Evolutionary conservation across 257 asterid genomes (phyloP).

Genomic region (Solanum commersonii): DNA sequence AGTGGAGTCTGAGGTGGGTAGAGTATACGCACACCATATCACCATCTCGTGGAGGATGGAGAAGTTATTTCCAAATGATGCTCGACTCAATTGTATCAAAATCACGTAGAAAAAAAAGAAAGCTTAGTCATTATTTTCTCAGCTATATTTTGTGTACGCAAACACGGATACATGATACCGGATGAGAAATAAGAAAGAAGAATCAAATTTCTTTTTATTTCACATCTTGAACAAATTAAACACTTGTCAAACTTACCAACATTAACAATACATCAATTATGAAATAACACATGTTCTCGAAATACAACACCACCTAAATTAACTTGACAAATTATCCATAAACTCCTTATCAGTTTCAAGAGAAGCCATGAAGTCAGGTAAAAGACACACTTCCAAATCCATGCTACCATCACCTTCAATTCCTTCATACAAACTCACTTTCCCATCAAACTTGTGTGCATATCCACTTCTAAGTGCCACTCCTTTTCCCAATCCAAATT

Average conservation of each 20-base stretch:
- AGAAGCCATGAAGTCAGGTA: conserved; percentile 12
- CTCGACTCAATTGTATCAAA: background rate
- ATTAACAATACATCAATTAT: background rate
- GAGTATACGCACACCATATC: background rate
- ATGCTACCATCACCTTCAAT: conserved; percentile 21
- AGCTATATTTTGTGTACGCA: background rate
- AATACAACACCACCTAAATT: background rate
- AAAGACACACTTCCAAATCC: conserved; percentile 25
- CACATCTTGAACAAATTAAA: background rate
- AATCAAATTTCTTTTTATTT: background rate
- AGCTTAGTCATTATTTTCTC: too few relatives aligned
- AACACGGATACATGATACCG: background rate
- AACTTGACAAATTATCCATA: background rate
- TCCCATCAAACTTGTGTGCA: conserved; percentile 24
- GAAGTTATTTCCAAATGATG: too few relatives aligned
- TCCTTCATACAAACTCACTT: conserved; percentile 11
- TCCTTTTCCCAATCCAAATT: conserved; percentile 31
- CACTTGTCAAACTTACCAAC: background rate
- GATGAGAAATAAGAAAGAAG: background rate
- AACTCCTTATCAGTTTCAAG: conserved; percentile 23
- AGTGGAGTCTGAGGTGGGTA: fast-evolving
- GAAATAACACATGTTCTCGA: background rate
- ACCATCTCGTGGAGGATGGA: fast-evolving
- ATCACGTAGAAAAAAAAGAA: too few relatives aligned
- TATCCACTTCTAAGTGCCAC: conserved; percentile 23